Conservation (phyloP, 2,329 filamentous ascomycete species). For the Penicillium sp. region DNA sequence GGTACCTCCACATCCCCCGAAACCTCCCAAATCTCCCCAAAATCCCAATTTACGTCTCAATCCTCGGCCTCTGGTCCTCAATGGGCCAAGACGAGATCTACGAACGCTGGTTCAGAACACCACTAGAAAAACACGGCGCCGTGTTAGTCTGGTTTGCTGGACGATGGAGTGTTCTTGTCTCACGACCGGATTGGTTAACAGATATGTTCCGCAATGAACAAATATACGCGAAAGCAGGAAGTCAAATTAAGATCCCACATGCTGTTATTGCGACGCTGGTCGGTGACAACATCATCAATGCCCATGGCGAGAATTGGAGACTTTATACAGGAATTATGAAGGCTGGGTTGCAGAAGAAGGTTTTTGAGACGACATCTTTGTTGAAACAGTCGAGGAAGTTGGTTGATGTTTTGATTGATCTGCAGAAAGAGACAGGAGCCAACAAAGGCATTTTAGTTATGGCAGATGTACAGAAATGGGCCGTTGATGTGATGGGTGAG, state of each 20-base stretch:
- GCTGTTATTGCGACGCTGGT: slow-evolving; percentile 40
- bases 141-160: slow-evolving; percentile 52
- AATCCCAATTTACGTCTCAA: slow-evolving; percentile 28
- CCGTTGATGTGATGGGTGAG: slow-evolving; percentile 28
- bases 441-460: slow-evolving; percentile 20
- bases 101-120: slow-evolving; percentile 24
- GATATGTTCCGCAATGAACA: slow-evolving; percentile 39
- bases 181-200: slow-evolving; percentile 44
- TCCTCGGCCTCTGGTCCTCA: slow-evolving; percentile 26
- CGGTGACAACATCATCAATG: slow-evolving; percentile 44
- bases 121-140: slow-evolving; percentile 38
- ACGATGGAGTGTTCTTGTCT: slow-evolving; percentile 50
- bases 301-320: slow-evolving; percentile 35
- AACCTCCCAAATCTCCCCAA: slow-evolving; percentile 23
- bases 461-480: slow-evolving; percentile 26
- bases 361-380: slow-evolving; percentile 24
- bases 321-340: slow-evolving; percentile 39
- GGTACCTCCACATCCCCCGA: slow-evolving; percentile 24
- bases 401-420: slow-evolving; percentile 23
- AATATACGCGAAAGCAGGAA: slow-evolving; percentile 40
- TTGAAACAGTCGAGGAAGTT: slow-evolving; percentile 25
- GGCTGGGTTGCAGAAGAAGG: slow-evolving; percentile 34
- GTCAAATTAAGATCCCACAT: slow-evolving; percentile 43
- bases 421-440: slow-evolving; percentile 11
- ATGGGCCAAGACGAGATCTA: slow-evolving; percentile 28